A percentile compares a stretch with the other conserved stretches of the same genome.
phyloP scores from a whole-genome alignment of 2,329 filamentous ascomycete genomes.

The Hortaea werneckii region DNA sequence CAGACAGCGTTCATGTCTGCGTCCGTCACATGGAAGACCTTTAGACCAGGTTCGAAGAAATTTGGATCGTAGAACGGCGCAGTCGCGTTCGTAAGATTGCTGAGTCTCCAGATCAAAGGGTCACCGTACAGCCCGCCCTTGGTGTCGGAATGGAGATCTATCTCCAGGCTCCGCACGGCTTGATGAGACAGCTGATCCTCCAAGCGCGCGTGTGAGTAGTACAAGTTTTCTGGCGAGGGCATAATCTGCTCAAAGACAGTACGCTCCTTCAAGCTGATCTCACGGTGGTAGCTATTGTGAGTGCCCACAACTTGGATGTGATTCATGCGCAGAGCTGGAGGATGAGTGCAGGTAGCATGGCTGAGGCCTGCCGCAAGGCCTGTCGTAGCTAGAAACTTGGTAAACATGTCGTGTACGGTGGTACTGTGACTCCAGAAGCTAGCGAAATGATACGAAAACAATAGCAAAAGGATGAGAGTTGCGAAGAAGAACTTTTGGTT shows the following conservation, averaged over 20 bases:
- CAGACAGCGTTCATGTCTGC: slow-evolving; percentile 38
- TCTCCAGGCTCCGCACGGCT: slow-evolving; percentile 38
- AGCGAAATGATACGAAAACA: neutral
- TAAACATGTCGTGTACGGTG: neutral
- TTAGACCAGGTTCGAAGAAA: slow-evolving; percentile 35
- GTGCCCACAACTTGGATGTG: slow-evolving; percentile 43
- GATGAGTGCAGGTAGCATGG: neutral
- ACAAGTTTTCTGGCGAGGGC: slow-evolving; percentile 32
- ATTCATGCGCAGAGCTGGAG: slow-evolving; percentile 35
- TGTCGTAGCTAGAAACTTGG: neutral
- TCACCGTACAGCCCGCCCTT: slow-evolving; percentile 39
- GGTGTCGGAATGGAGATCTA: slow-evolving; percentile 41
- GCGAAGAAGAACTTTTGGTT: neutral
- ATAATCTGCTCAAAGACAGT: slow-evolving; percentile 31
- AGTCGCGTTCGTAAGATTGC: slow-evolving; percentile 27
- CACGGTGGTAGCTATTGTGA: slow-evolving; percentile 44
- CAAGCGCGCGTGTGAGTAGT: slow-evolving; percentile 39
- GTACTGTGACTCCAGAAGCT: neutral
- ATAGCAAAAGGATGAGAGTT: neutral
- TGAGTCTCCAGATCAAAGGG: slow-evolving; percentile 33
- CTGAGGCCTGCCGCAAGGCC: neutral
- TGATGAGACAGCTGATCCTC: slow-evolving; percentile 37
- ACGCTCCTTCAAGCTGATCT: slow-evolving; percentile 34
- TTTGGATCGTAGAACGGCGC: slow-evolving; percentile 31
- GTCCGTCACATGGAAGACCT: slow-evolving; percentile 43